Evolutionary conservation across 768 basidiomycete species (phyloP).

Genomic region (Amanita thiersii): DNA sequence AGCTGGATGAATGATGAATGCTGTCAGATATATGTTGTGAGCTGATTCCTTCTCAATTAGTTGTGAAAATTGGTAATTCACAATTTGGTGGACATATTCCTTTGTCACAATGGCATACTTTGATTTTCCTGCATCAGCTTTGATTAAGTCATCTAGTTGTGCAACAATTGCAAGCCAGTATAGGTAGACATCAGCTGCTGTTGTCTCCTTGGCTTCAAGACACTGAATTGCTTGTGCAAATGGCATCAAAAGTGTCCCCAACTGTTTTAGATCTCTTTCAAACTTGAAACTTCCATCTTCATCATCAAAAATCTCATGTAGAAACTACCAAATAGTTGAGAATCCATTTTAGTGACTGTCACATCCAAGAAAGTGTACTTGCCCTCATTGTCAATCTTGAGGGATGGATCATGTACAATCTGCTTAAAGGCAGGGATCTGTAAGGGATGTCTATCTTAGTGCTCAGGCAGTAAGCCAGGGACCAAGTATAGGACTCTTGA

Average conservation of each 20-base stretch:
- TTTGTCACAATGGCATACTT: background rate
- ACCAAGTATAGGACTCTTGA: too few relatives aligned
- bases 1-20: slow-evolving; percentile 26
- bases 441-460: too few relatives aligned
- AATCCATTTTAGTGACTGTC: background rate
- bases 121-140: slow-evolving; percentile 2
- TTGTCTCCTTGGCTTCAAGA: slow-evolving; percentile 20
- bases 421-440: background rate
- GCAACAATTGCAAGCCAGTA: slow-evolving; percentile 26
- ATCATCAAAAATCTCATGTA: background rate
- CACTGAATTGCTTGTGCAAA: slow-evolving; percentile 21
- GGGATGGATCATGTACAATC: background rate
- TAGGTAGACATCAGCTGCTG: slow-evolving; percentile 23
- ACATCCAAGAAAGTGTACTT: background rate
- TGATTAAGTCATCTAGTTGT: slow-evolving; percentile 12
- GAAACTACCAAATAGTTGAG: background rate
- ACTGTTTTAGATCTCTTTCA: background rate
- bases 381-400: background rate
- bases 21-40: slow-evolving; percentile 20
- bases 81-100: slow-evolving; percentile 18
- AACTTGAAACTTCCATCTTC: background rate
- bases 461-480: too few relatives aligned
- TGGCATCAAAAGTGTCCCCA: background rate
- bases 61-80: slow-evolving; percentile 19
- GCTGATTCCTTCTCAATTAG: slow-evolving; percentile 20